Conservation (phyloP, 2,329 filamentous ascomycete genomes). For the Nemania sp. region DNA sequence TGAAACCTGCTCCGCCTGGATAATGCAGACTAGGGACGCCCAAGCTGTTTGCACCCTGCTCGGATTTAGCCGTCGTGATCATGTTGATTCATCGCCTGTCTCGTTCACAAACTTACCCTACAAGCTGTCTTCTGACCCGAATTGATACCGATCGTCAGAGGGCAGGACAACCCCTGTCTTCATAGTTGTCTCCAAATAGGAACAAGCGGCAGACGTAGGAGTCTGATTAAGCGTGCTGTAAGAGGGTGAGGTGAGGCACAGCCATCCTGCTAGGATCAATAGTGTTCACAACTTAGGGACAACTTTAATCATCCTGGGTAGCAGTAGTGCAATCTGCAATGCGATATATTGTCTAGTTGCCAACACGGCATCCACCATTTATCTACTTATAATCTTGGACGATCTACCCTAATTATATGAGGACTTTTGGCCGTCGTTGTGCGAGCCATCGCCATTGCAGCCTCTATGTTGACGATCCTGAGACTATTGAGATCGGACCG, state of each 20-base stretch:
- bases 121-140: slow-evolving; percentile 18
- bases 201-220: slow-evolving; percentile 14
- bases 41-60: slow-evolving; percentile 33
- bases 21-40: slow-evolving; percentile 31
- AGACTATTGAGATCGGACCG: background rate
- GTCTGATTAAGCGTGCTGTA: slow-evolving; percentile 7
- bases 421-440: background rate
- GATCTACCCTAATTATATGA: slow-evolving; percentile 20
- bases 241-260: slow-evolving; percentile 9
- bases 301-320: slow-evolving; percentile 10
- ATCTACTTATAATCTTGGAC: slow-evolving; percentile 1
- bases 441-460: background rate
- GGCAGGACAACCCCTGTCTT: slow-evolving; percentile 18
- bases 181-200: slow-evolving; percentile 16
- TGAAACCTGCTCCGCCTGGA: slow-evolving; percentile 27
- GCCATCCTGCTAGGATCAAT: slow-evolving; percentile 7
- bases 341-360: background rate
- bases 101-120: background rate
- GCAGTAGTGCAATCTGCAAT: background rate
- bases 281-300: background rate
- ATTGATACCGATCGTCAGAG: slow-evolving; percentile 11
- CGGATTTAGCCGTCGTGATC: background rate
- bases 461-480: too few species aligned
- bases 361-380: background rate
- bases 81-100: background rate